phyloP scores from a whole-genome alignment of 192 early-diverging fungal species.

The Diversispora eburnea region DNA sequence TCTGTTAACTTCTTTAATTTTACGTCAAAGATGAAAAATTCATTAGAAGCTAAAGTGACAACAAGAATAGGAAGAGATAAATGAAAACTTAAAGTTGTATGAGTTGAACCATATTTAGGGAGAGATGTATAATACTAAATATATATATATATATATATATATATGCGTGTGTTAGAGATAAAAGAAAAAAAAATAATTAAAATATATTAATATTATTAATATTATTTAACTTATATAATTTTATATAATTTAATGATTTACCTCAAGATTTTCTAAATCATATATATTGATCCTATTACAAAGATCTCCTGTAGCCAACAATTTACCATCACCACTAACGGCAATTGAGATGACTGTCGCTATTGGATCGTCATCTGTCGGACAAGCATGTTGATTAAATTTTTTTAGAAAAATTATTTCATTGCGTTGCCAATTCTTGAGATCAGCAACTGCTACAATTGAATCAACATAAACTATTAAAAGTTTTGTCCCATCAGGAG shows the following conservation, averaged over 20 bases:
- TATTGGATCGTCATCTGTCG: constrained; percentile 29
- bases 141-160: neutral
- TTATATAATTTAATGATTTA: constrained; percentile 33
- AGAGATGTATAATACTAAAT: constrained; percentile 63
- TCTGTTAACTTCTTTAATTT: constrained; percentile 62
- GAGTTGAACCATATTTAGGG: constrained; percentile 55
- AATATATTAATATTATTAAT: neutral
- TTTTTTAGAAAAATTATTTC: constrained; percentile 35
- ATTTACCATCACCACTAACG: constrained; percentile 74
- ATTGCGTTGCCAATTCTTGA: constrained; percentile 52
- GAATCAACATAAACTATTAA: constrained; percentile 75
- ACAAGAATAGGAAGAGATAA: constrained; percentile 53
- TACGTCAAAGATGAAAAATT: constrained; percentile 79
- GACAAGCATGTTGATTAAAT: constrained; percentile 43
- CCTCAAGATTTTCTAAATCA: constrained; percentile 66
- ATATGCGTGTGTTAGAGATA: neutral
- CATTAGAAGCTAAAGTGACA: constrained; percentile 61
- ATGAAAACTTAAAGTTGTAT: constrained; percentile 68
- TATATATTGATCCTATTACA: constrained; percentile 70
- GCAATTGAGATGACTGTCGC: constrained; percentile 65
- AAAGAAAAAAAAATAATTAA: neutral
- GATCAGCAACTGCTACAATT: constrained; percentile 70
- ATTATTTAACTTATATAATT: neutral
- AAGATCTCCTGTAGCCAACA: constrained; percentile 78
- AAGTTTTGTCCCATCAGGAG: constrained; percentile 70